These are phyloP conservation scores for Aspergillus carlsbadensis DNA, from an alignment of 495 filamentous ascomycete genomes.

Conservation along the genomic window DNA sequence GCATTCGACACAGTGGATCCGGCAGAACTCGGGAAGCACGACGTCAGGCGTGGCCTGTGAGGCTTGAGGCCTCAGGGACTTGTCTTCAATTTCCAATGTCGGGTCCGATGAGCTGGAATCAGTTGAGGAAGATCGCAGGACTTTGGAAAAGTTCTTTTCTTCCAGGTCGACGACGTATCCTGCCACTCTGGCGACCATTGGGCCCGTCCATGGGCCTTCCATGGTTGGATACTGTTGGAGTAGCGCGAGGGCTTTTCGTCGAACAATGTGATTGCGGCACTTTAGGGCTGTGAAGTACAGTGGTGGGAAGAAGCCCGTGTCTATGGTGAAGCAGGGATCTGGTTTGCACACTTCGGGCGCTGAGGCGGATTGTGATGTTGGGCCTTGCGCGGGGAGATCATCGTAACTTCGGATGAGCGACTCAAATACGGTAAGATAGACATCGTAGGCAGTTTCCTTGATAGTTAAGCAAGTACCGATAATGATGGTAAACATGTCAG, in stretches of 20 bases:
- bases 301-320: background rate
- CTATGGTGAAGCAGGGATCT: background rate
- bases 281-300: constrained; percentile 1
- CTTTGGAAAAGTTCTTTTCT: background rate
- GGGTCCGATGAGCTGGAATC: too few species aligned
- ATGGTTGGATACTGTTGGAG: background rate
- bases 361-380: background rate
- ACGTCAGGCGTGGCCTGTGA: background rate
- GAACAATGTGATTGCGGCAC: background rate
- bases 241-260: background rate
- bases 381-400: background rate
- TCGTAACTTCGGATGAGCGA: background rate
- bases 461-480: background rate
- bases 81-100: too few species aligned
- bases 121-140: background rate
- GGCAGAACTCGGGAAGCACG: background rate
- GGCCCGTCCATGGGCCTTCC: constrained; percentile 2
- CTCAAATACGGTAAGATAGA: background rate
- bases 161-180: background rate
- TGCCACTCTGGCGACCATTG: background rate
- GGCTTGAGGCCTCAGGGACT: too few species aligned
- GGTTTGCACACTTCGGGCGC: background rate
- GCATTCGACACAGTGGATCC: background rate
- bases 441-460: constrained; percentile 2
- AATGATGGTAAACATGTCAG: background rate